Evolutionary conservation across 176 grass and related monocot genomes (phyloP).

Genomic region (Ananas comosus): DNA sequence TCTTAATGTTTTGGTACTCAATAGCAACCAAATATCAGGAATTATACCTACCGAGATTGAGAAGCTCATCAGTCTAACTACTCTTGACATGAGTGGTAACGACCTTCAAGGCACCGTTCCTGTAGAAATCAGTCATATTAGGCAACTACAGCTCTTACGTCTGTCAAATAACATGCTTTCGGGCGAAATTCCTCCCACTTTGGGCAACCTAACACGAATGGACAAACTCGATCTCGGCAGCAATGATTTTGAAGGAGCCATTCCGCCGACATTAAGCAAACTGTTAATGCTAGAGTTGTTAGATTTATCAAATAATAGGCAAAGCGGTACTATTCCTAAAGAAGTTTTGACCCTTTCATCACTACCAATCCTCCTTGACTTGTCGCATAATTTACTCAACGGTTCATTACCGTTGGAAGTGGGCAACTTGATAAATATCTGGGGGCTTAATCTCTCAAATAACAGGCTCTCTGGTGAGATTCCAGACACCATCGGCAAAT

Average conservation of each 20-base stretch:
- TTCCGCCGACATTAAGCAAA: slow-evolving; percentile 1
- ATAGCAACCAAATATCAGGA: slow-evolving; percentile 14
- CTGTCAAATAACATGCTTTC: slow-evolving; percentile 9
- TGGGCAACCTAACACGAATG: slow-evolving; percentile 2
- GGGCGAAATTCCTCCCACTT: slow-evolving; percentile 16
- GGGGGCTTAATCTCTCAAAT: slow-evolving; percentile 9
- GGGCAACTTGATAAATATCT: slow-evolving; percentile 22
- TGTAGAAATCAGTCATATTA: slow-evolving; percentile 12
- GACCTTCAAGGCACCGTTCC: slow-evolving; percentile 17
- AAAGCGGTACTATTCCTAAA: slow-evolving; percentile 20
- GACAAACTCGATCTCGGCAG: background rate
- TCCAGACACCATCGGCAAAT: slow-evolving; percentile 11
- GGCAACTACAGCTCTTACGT: slow-evolving; percentile 12
- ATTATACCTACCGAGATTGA: slow-evolving; percentile 20
- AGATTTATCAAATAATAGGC: slow-evolving; percentile 22
- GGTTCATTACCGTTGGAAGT: slow-evolving; percentile 13
- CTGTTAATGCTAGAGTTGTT: background rate
- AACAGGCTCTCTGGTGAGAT: slow-evolving; percentile 28
- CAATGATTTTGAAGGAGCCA: background rate
- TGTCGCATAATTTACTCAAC: slow-evolving; percentile 27
- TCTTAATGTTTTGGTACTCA: slow-evolving; percentile 3
- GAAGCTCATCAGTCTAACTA: slow-evolving; percentile 21
- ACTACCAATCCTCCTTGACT: slow-evolving; percentile 9
- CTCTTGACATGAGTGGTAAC: slow-evolving; percentile 3
- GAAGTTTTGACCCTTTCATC: slow-evolving; percentile 23